A percentile compares a stretch with the other conserved stretches of the same genome.
Conservation (phyloP, 1,139 yeast species). For the Geotrichum histeridarum region DNA sequence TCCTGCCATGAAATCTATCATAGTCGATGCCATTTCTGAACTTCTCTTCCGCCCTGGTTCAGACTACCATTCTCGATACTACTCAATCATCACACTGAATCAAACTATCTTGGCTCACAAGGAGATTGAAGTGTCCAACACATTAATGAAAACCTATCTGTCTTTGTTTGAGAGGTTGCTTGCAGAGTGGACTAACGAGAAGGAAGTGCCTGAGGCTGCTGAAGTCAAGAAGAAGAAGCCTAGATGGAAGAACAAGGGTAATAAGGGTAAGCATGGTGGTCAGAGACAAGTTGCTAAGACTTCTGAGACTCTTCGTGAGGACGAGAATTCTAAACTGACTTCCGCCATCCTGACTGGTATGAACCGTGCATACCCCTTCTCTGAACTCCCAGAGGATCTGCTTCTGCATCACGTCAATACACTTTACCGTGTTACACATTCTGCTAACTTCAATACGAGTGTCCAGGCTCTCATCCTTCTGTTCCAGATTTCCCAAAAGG, state of each 20-base stretch:
- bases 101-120: conserved; percentile 82
- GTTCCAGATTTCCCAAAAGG: conserved; percentile 54
- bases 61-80: conserved; percentile 85
- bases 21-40: conserved; percentile 76
- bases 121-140: conserved; percentile 75
- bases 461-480: conserved; percentile 86
- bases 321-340: conserved; percentile 76
- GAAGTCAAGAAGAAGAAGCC: conserved; percentile 41
- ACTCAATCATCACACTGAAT: conserved; percentile 79
- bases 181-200: conserved; percentile 58
- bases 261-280: conserved; percentile 69
- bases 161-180: conserved; percentile 79
- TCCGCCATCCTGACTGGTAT: conserved; percentile 92
- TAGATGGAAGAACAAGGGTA: conserved; percentile 39
- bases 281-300: conserved; percentile 60
- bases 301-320: conserved; percentile 69
- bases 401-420: conserved; percentile 79
- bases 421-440: conserved; percentile 83
- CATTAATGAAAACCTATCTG: conserved; percentile 76
- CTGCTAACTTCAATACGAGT: conserved; percentile 89
- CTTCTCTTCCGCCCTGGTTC: conserved; percentile 67
- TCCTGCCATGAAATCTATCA: conserved; percentile 88
- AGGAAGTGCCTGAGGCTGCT: conserved; percentile 32
- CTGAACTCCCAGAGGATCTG: conserved; percentile 64
- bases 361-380: conserved; percentile 93